phyloP scores from a whole-genome alignment of 1,139 yeast species.

The Suhomyces panamericanus region DNA sequence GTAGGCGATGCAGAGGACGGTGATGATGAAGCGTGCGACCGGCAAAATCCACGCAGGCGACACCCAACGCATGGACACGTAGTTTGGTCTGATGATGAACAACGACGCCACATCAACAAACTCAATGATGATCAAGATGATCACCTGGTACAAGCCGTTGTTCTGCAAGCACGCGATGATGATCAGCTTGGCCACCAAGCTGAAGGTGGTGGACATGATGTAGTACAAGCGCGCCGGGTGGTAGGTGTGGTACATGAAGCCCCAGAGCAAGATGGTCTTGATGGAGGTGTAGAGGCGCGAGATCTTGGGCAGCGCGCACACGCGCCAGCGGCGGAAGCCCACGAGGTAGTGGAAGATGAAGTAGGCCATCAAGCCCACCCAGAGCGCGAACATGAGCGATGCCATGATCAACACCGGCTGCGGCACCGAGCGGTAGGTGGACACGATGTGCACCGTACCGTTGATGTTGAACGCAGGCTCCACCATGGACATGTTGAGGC shows the following conservation, averaged over 20 bases:
- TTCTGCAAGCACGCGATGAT: slow-evolving; percentile 46
- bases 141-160: slow-evolving; percentile 47
- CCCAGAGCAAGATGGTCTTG: slow-evolving; percentile 49
- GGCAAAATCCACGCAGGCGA: slow-evolving; percentile 41
- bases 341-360: slow-evolving; percentile 36
- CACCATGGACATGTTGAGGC: neutral
- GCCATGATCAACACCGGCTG: slow-evolving; percentile 26
- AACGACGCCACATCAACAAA: slow-evolving; percentile 32
- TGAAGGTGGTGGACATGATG: slow-evolving; percentile 35
- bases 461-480: neutral
- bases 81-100: slow-evolving; percentile 41
- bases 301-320: slow-evolving; percentile 25
- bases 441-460: neutral
- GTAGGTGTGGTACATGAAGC: slow-evolving; percentile 44
- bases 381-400: slow-evolving; percentile 33
- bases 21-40: slow-evolving; percentile 36
- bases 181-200: slow-evolving; percentile 35
- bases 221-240: slow-evolving; percentile 44
- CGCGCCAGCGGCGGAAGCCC: slow-evolving; percentile 19
- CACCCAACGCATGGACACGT: slow-evolving; percentile 37
- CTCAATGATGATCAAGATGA: slow-evolving; percentile 39
- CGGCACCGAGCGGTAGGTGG: slow-evolving; percentile 10
- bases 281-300: slow-evolving; percentile 48
- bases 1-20: slow-evolving; percentile 45
- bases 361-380: slow-evolving; percentile 31